Conservation (phyloP, 148 eudicot species). For the Rhododendron henanense region DNA sequence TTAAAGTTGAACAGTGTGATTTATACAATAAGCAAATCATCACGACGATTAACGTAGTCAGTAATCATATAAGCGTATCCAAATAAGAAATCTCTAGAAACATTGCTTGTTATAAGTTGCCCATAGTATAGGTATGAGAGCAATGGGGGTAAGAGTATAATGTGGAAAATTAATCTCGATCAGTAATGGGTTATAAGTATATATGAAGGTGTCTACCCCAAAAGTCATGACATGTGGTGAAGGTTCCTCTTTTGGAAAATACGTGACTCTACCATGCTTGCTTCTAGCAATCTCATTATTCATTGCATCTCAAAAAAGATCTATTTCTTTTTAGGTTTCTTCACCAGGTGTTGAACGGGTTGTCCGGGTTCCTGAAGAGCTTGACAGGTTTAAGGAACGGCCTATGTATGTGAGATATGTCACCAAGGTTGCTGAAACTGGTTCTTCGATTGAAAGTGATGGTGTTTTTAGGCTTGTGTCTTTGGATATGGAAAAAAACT, state of each 20-base stretch:
- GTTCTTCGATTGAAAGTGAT: slow-evolving; percentile 40
- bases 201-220: not conserved
- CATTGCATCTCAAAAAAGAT: slow-evolving; percentile 3
- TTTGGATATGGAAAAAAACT: slow-evolving; percentile 41
- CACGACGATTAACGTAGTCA: not conserved
- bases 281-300: not conserved
- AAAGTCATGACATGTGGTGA: not conserved
- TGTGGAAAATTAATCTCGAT: not conserved
- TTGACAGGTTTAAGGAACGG: slow-evolving; percentile 75
- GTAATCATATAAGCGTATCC: not conserved
- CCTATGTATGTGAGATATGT: slow-evolving; percentile 67
- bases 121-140: not conserved
- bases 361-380: slow-evolving; percentile 69
- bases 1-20: not conserved
- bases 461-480: slow-evolving; percentile 70
- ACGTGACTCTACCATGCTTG: not conserved
- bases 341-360: slow-evolving; percentile 91
- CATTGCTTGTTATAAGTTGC: not conserved
- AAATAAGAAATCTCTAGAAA: not conserved
- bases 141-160: not conserved
- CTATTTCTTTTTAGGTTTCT: slow-evolving; percentile 54
- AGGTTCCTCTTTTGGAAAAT: not conserved
- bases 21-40: not conserved
- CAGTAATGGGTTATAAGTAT: not conserved
- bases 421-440: slow-evolving; percentile 23